phyloP scores from a whole-genome alignment of 2,329 filamentous ascomycete genomes.

The Apiospora koreana region DNA sequence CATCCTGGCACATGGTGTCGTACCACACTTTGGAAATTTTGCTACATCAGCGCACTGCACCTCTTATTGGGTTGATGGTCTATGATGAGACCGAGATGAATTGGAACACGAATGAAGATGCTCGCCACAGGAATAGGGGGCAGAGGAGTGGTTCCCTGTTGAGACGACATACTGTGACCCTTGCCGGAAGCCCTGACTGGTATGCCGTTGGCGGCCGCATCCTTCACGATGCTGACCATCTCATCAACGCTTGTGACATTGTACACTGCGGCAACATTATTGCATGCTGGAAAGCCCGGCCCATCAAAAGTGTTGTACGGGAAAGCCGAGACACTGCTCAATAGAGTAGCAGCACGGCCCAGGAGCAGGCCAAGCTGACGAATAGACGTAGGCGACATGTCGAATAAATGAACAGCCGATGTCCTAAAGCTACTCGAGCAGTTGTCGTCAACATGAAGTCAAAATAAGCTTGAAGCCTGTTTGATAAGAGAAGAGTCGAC shows the following conservation, averaged over 20 bases:
- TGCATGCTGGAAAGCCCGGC: constrained; percentile 47
- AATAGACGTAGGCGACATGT: background rate
- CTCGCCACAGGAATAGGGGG: no score
- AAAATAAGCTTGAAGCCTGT: background rate
- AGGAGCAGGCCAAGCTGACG: constrained; percentile 12
- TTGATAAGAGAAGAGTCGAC: background rate
- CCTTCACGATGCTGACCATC: constrained; percentile 42
- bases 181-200: constrained; percentile 50
- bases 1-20: constrained; percentile 54
- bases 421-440: background rate
- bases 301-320: constrained; percentile 54
- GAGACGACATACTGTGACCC: constrained; percentile 37
- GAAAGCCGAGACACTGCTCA: constrained; percentile 21
- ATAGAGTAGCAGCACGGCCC: constrained; percentile 18
- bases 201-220: constrained; percentile 38
- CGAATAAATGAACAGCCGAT: background rate
- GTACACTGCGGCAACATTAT: constrained; percentile 45
- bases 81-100: constrained; percentile 18
- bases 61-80: no score
- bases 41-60: background rate
- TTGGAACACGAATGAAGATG: no score
- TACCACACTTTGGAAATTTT: constrained; percentile 42
- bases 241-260: constrained; percentile 47
- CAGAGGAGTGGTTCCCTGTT: background rate
- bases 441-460: background rate